Base-by-base conservation (phyloP, 2,329 filamentous ascomycete genomes). In the Monilinia polystroma region DNA sequence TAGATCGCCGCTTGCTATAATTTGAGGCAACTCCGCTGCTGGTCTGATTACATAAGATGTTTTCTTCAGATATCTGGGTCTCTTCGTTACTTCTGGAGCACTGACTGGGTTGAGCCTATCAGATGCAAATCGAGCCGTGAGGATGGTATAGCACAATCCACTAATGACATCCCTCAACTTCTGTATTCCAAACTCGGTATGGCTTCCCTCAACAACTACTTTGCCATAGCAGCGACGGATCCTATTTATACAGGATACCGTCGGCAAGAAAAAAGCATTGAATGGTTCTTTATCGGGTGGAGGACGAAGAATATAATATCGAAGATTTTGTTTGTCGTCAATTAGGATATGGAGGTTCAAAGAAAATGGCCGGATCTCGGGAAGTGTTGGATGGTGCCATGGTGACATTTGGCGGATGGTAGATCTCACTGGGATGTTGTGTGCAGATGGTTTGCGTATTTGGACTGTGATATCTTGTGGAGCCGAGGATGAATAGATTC, bases 301-400 rank as follows among this genome's bases (percentile, higher is more conserved):
- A 18, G 62, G 62, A 16, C 41, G 41, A 7, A 64, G 62, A n/a
- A 64, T 64, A 3, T 56, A 56, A 8, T 64, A 64, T 2, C 52
- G 38, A 10, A 64, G 51, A 16, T 45, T 29, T 45, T 45, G 62
- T 23, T 64, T 64, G 47, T 64, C 52, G 38, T 64, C 62, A 20
- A 64, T 43, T 1, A 56, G 41, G 26, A 64, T 55, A 3, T 64
- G 62, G 2, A 64, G 52, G n/a, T 64, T 20, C 1, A 23, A 20
- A 18, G 62, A 64, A 29, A 64, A 64, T 1, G 62, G 62, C 32
- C 62, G 62, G 43, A 64, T 64, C 23, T 64, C 62, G n/a, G 62
- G 49, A n/a, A 55, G 35, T 29, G 41, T 43, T 20, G 62, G 52
- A 14, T 54, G 38, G 23, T 64, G 62, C 62, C 62, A 64, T 29